Conservation (phyloP, 176 grass and related monocot genomes). For the Typha latifolia region DNA sequence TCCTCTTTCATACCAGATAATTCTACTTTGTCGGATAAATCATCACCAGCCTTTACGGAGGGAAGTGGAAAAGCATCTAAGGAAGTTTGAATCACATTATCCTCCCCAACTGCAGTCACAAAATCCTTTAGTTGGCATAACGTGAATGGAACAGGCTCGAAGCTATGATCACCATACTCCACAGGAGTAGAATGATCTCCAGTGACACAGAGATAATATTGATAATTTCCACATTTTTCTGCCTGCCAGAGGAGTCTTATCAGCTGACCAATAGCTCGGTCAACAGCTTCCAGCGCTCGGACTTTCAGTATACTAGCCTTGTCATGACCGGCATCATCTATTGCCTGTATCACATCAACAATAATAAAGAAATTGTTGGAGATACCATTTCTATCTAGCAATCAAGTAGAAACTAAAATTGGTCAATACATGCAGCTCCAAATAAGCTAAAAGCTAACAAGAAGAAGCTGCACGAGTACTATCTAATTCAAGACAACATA, state of each 20-base stretch:
- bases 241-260: slow-evolving; percentile 72
- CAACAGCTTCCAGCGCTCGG: slow-evolving; percentile 71
- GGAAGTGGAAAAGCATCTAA: slow-evolving; percentile 72
- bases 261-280: slow-evolving; percentile 69
- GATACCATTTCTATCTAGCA: no score
- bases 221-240: slow-evolving; percentile 52
- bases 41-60: slow-evolving; percentile 44
- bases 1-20: background rate
- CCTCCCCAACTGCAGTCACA: slow-evolving; percentile 51
- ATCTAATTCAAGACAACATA: no score
- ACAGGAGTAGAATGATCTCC: slow-evolving; percentile 94
- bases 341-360: slow-evolving; percentile 43
- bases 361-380: slow-evolving; percentile 7
- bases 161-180: slow-evolving; percentile 92
- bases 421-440: no score
- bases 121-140: slow-evolving; percentile 60
- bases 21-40: slow-evolving; percentile 25
- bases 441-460: no score
- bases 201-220: slow-evolving; percentile 74
- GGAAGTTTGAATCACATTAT: slow-evolving; percentile 33
- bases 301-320: slow-evolving; percentile 87
- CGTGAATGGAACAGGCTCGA: slow-evolving; percentile 69
- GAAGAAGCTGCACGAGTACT: no score
- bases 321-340: slow-evolving; percentile 90
- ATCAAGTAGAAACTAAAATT: no score